Percentiles rank a stretch among this genome's conserved stretches.
These are phyloP conservation scores for Schizophyllum amplum DNA, from an alignment of 1,284 basidiomycete species.

Conservation along the genomic window DNA sequence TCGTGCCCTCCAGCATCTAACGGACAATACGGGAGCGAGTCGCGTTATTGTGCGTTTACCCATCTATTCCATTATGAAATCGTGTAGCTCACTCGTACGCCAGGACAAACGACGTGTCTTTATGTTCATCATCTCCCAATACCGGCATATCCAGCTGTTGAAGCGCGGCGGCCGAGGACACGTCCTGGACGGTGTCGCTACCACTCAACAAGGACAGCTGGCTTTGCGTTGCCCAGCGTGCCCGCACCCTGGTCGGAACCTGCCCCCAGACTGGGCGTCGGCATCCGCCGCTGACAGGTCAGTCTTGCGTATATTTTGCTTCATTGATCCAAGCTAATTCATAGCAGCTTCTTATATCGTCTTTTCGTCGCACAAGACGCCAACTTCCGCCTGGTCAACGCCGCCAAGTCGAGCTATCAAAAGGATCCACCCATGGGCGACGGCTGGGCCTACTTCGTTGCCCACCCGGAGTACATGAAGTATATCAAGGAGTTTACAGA, in stretches of 20 bases:
- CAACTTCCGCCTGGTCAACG: slow-evolving; percentile 13
- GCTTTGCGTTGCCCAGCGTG: slow-evolving; percentile 23
- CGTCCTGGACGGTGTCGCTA: slow-evolving; percentile 10
- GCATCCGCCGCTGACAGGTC: slow-evolving; percentile 12
- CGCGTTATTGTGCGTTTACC: background rate
- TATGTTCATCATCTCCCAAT: slow-evolving; percentile 4
- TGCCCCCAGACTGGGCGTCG: slow-evolving; percentile 15
- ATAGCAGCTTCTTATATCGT: slow-evolving; percentile 8
- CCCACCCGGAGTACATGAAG: slow-evolving; percentile 2
- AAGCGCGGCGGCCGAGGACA: slow-evolving; percentile 11
- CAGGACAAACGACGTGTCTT: slow-evolving; percentile 2
- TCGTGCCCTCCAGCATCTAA: slow-evolving; percentile 6
- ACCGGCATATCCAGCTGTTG: slow-evolving; percentile 8
- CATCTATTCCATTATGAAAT: background rate
- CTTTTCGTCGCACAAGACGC: slow-evolving; percentile 14
- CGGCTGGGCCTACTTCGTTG: slow-evolving; percentile 11
- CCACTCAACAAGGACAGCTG: slow-evolving; percentile 16
- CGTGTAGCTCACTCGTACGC: too few species aligned
- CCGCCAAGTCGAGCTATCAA: slow-evolving; percentile 3
- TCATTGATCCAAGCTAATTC: too few species aligned
- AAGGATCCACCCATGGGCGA: slow-evolving; percentile 8
- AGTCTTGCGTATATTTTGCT: background rate
- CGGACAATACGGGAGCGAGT: slow-evolving; percentile 7
- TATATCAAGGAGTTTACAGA: background rate
- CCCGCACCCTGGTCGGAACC: slow-evolving; percentile 20